phyloP scores from a whole-genome alignment of 2,329 filamentous ascomycete genomes.

The Ophiostoma perfectum region DNA sequence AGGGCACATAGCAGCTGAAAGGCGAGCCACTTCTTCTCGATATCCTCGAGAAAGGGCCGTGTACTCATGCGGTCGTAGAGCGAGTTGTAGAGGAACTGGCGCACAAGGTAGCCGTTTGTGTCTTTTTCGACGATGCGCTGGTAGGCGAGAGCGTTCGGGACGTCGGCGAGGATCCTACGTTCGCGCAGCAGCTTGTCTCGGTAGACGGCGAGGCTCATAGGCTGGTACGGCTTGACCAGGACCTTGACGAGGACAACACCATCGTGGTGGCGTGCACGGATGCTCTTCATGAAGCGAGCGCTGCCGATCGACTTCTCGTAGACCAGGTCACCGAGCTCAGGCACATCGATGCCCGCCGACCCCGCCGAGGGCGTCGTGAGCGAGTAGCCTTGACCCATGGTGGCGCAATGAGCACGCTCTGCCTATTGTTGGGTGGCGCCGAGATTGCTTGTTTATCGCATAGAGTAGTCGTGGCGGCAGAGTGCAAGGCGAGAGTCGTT shows the following conservation, averaged over 20 bases:
- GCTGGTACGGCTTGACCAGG: constrained; percentile 83
- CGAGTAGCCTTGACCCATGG: constrained; percentile 96
- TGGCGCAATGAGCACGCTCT: constrained; percentile 22
- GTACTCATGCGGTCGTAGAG: constrained; percentile 96
- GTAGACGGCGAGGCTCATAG: constrained; percentile 74
- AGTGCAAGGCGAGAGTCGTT: no score
- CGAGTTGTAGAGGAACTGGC: constrained; percentile 93
- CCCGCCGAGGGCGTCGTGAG: constrained; percentile 86
- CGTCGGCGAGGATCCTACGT: constrained; percentile 68
- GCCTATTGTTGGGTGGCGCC: background rate
- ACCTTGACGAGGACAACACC: constrained; percentile 92
- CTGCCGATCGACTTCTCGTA: constrained; percentile 91
- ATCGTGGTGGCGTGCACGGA: constrained; percentile 82
- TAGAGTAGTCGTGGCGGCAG: background rate
- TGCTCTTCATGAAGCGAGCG: constrained; percentile 93
- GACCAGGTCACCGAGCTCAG: constrained; percentile 81
- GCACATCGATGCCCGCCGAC: constrained; percentile 86
- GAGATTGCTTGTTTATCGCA: background rate
- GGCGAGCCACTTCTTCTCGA: constrained; percentile 98
- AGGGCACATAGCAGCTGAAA: constrained; percentile 92
- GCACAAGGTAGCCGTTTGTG: constrained; percentile 84
- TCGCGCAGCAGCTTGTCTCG: constrained; percentile 72
- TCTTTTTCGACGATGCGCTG: constrained; percentile 88
- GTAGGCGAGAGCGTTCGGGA: constrained; percentile 87
- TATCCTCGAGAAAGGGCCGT: constrained; percentile 89